phyloP scores from a whole-genome alignment of 768 basidiomycete genomes.

The Macrocybe gigantea region DNA sequence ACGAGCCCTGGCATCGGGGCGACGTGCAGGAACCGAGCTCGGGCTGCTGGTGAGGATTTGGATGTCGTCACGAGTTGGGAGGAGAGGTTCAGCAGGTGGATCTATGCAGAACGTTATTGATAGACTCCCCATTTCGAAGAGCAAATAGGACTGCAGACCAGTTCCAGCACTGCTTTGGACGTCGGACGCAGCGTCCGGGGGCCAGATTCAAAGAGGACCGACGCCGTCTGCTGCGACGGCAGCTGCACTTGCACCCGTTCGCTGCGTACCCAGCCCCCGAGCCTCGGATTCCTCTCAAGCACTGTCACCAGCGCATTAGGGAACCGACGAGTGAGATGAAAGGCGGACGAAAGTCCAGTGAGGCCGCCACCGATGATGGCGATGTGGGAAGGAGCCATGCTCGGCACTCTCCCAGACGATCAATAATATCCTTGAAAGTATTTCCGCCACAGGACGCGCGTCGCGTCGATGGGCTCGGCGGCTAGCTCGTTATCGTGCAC shows the following conservation, averaged over 20 bases:
- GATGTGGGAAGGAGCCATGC: slow-evolving; percentile 30
- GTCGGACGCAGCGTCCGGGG: slow-evolving; percentile 83
- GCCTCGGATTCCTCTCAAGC: slow-evolving; percentile 53
- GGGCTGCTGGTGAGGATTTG: slow-evolving; percentile 64
- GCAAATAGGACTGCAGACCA: slow-evolving; percentile 45
- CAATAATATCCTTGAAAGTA: too few species aligned
- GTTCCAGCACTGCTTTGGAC: slow-evolving; percentile 64
- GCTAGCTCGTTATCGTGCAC: too few species aligned
- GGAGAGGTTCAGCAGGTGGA: slow-evolving; percentile 65
- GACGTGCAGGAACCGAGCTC: slow-evolving; percentile 67
- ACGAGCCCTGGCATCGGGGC: slow-evolving; percentile 48
- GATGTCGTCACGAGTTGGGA: slow-evolving; percentile 61
- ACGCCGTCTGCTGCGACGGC: slow-evolving; percentile 17
- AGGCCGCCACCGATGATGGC: slow-evolving; percentile 78
- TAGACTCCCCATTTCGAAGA: not conserved
- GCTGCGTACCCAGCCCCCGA: slow-evolving; percentile 87
- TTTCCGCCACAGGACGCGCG: too few species aligned
- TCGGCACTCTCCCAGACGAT: too few species aligned
- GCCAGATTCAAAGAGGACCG: slow-evolving; percentile 75
- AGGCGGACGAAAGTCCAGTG: slow-evolving; percentile 77
- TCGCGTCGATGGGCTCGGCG: too few species aligned
- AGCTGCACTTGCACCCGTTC: slow-evolving; percentile 40
- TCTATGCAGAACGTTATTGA: slow-evolving; percentile 36
- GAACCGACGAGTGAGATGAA: slow-evolving; percentile 65
- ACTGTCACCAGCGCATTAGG: slow-evolving; percentile 56